Evolutionary conservation across 2,329 filamentous ascomycete genomes (phyloP), one percentile per base, ranked within the genome.

Genomic region (Pezicula carpinea): DNA sequence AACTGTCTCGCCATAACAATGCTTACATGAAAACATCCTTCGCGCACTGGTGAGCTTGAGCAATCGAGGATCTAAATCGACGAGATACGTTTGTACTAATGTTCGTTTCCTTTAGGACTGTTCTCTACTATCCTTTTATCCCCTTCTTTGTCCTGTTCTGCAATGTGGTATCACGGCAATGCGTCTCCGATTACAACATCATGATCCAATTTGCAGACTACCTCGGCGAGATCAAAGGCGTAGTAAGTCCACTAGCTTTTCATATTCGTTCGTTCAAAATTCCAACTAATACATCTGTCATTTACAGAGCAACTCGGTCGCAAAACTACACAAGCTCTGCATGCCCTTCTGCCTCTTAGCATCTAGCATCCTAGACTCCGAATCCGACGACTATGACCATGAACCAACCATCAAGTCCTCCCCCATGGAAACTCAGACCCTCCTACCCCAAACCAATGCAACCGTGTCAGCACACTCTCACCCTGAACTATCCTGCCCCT

Each of bases 41-140:
- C 11, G 36, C 32, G 18, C 43, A 48, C 15, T 51, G 44, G 49
- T 48, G 32, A 39, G 36, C n/a, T 39, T 18, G 19, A n/a, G 13
- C 35, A 13, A n/a, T n/a, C n/a, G n/a, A n/a, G n/a, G n/a, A n/a
- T n/a, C n/a, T n/a, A n/a, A n/a, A n/a, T n/a, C n/a, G n/a, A n/a
- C n/a, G n/a, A n/a, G n/a, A n/a, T n/a, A n/a, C n/a, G n/a, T n/a
- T n/a, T n/a, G n/a, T 7, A 2, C n/a, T 35, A 7, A 15, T 7
- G 15, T 17, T 15, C 10, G 3, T 21, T 21, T 8, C 2, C 7
- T n/a, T 22, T 31, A 52, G 50, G 50, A 47, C 50, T 15, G 47
- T 52, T 40, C 36, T 53, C 11, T 46, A 53, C 36, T 53, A 53
- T 40, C 51, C 51, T 11, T 53, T 53, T 29, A 53, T 48, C 14